Evolutionary conservation across 2,329 filamentous ascomycete species (phyloP).

Genomic region (Davidsoniella eucalypti): DNA sequence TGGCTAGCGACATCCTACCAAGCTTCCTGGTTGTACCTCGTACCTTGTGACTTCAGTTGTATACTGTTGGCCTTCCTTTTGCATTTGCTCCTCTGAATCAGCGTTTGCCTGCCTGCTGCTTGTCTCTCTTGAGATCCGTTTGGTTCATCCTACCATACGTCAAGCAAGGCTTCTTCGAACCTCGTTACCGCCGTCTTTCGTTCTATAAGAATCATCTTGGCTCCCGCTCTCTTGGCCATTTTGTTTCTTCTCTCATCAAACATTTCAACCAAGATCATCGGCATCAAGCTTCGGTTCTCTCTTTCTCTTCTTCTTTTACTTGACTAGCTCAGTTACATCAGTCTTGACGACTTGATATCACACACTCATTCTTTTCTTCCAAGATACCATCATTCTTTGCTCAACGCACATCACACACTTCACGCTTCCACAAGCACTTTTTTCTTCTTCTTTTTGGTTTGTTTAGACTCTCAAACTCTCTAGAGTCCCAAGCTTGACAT

Average conservation of each 20-base stretch:
- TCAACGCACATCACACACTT: not conserved
- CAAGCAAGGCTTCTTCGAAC: not conserved
- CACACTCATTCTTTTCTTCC: not conserved
- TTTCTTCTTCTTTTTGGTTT: too few species aligned
- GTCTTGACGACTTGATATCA: slow-evolving; percentile 11
- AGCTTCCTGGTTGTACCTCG: too few species aligned
- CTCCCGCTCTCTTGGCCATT: not conserved
- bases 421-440: slow-evolving; percentile 2
- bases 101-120: too few species aligned
- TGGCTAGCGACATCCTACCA: not conserved
- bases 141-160: too few species aligned
- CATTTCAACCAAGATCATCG: slow-evolving; percentile 1
- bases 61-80: too few species aligned
- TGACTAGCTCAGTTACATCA: not conserved
- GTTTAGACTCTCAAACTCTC: not conserved
- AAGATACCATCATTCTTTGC: not conserved
- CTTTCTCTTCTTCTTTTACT: slow-evolving; percentile 1
- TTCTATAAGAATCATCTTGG: not conserved
- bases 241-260: slow-evolving; percentile 4
- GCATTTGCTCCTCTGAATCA: too few species aligned
- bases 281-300: not conserved
- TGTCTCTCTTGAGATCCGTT: too few species aligned
- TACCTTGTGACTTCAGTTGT: too few species aligned
- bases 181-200: not conserved
- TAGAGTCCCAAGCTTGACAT: not conserved